Conservation (phyloP, 2,329 filamentous ascomycete genomes). For the Gremmenia infestans region DNA sequence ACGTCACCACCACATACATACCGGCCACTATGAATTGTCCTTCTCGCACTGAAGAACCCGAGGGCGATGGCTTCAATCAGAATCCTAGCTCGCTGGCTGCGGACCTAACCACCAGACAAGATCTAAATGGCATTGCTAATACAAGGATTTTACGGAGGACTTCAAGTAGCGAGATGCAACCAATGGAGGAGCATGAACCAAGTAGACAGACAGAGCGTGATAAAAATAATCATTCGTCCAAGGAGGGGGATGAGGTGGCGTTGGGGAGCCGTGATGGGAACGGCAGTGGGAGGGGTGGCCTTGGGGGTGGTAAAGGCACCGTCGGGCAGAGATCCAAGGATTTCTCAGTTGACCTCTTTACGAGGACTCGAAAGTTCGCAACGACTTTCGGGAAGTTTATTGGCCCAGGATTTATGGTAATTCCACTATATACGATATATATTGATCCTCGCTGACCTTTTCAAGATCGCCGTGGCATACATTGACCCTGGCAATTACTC, state of each 20-base stretch:
- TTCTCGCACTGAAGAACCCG: constrained; percentile 53
- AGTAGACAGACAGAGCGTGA: constrained; percentile 6
- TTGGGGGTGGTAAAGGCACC: constrained; percentile 2
- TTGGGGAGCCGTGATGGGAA: constrained; percentile 1
- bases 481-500: constrained; percentile 49
- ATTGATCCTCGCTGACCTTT: constrained; percentile 1
- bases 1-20: background rate
- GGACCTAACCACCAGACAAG: constrained; percentile 57
- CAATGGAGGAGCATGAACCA: constrained; percentile 16
- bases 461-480: constrained; percentile 34
- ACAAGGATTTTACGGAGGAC: constrained; percentile 45
- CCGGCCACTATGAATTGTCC: constrained; percentile 55
- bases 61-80: constrained; percentile 55
- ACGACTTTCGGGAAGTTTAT: constrained; percentile 43
- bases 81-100: constrained; percentile 51
- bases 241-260: constrained; percentile 2
- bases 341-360: constrained; percentile 8
- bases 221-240: constrained; percentile 2
- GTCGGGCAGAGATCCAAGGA: background rate
- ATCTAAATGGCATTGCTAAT: constrained; percentile 57
- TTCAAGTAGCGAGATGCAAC: constrained; percentile 32
- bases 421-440: background rate
- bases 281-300: constrained; percentile 5
- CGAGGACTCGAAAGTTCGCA: constrained; percentile 16
- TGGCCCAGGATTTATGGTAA: constrained; percentile 42